Evolutionary conservation across 441 rosid species (phyloP), one percentile per base, ranked within the genome.

Genomic region (Pelargonium citronellum): DNA sequence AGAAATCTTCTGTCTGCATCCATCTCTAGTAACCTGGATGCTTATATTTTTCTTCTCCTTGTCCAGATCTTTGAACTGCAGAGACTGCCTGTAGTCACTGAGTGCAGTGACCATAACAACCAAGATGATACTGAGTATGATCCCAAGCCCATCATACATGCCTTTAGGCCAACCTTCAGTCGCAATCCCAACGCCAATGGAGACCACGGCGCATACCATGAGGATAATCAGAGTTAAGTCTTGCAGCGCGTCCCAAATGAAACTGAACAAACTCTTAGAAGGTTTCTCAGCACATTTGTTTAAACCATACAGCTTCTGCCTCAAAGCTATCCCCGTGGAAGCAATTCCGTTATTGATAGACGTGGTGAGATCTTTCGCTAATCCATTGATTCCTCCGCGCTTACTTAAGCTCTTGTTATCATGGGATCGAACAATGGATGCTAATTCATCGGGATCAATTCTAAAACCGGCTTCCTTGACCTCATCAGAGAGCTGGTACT

Each of bases 251-350:
- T 84, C 87, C 87, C 85, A 84, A 2, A 80, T 78, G 72, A 83
- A 83, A 73, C 67, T 81, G 72, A 73, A 72, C 62, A 83, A 79
- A 5, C 87, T 71, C 72, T 83, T 84, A 15, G 86, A 68, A 41
- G 89, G 85, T 71, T 87, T 88, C 84, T 85, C 93, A n/a, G 88
- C 83, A 74, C 75, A 81, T 64, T 64, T 79, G 71, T 88, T 88
- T 4, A 70, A 47, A 58, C 91, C 94, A 57, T 75, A 87, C 15
- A 87, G 73, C 15, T 80, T 71, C 81, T 85, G 84, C 80, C 94
- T 84, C 3, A 63, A 57, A 16, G 84, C 9, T 47, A 83, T 41
- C 16, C 86, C 79, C 47, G 44, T 51, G 1, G 86, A 74, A 27
- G 64, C 68, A 64, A 88, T 75, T 9, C 94, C 94, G 60, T 81